Conservation (phyloP, 1,139 yeast species). For the Kurtzmaniella quercitrusa region DNA sequence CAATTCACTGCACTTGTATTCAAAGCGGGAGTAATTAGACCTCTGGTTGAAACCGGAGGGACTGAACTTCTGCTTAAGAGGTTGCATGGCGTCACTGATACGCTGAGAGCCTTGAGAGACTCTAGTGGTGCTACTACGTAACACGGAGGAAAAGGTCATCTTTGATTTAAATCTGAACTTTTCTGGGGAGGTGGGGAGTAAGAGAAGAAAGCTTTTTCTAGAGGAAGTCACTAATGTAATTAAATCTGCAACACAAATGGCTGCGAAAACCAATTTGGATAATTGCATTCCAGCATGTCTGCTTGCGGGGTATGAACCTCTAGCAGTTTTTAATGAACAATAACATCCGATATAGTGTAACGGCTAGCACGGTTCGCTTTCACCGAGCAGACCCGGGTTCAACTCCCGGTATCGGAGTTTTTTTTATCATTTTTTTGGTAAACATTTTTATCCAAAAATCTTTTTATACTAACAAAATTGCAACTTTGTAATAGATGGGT, state of each 20-base stretch:
- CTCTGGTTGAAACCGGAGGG: background rate
- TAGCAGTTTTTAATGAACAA: background rate
- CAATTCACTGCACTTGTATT: background rate
- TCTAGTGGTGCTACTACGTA: background rate
- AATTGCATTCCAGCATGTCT: no score
- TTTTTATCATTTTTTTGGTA: constrained; percentile 16
- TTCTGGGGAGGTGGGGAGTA: background rate
- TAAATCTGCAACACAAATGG: background rate
- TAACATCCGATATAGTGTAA: constrained; percentile 65
- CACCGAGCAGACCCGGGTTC: constrained; percentile 83
- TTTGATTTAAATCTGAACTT: background rate
- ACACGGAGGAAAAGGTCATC: background rate
- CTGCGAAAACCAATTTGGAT: no score
- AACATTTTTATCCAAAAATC: background rate
- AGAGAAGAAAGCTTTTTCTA: background rate
- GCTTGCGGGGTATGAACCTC: no score
- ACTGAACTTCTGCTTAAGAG: background rate
- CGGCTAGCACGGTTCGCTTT: constrained; percentile 83
- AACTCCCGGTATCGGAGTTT: constrained; percentile 74
- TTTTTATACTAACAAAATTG: no score
- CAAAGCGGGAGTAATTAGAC: background rate
- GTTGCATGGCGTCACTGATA: background rate
- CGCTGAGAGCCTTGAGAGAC: background rate
- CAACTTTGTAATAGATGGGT: no score
- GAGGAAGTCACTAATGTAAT: background rate